Percentiles rank a stretch among this genome's conserved stretches.
These are phyloP conservation scores for Casuarina glauca DNA, from an alignment of 306 rosid species.

Conservation along the genomic window DNA sequence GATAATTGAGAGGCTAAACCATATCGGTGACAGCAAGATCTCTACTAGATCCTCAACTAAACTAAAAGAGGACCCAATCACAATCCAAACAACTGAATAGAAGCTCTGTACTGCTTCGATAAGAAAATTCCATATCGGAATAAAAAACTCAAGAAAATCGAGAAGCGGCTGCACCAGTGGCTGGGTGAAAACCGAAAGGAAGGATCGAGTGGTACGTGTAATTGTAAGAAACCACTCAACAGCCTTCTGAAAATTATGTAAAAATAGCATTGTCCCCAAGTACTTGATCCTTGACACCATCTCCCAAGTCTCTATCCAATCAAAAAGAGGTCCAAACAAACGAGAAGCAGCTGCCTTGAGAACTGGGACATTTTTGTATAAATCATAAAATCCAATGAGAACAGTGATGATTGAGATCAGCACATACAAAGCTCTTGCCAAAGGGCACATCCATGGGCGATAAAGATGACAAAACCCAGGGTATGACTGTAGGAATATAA, in stretches of 20 bases:
- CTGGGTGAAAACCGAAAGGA: constrained; percentile 65
- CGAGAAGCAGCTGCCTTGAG: constrained; percentile 91
- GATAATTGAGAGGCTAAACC: constrained; percentile 49
- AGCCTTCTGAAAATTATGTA: constrained; percentile 84
- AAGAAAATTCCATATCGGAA: constrained; percentile 58
- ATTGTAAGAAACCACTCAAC: constrained; percentile 72
- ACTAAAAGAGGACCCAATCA: constrained; percentile 47
- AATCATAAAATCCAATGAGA: constrained; percentile 89
- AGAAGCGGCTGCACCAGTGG: constrained; percentile 60
- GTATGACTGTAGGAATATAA: constrained; percentile 91
- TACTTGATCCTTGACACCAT: constrained; percentile 93
- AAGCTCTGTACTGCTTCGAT: constrained; percentile 49
- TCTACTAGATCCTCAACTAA: constrained; percentile 57
- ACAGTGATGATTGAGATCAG: constrained; percentile 81
- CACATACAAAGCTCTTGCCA: constrained; percentile 77
- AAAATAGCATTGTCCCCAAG: constrained; percentile 94
- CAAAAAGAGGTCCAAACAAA: constrained; percentile 86
- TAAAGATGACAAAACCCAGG: constrained; percentile 86
- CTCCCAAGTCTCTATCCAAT: constrained; percentile 97
- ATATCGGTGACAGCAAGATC: constrained; percentile 63
- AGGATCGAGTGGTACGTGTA: constrained; percentile 53
- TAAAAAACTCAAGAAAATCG: constrained; percentile 61
- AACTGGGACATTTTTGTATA: constrained; percentile 95
- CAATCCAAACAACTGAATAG: constrained; percentile 56
- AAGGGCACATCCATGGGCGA: constrained; percentile 99